Base-by-base conservation (phyloP, 2,329 filamentous ascomycete genomes). In the Pseudogymnoascus sp. region DNA sequence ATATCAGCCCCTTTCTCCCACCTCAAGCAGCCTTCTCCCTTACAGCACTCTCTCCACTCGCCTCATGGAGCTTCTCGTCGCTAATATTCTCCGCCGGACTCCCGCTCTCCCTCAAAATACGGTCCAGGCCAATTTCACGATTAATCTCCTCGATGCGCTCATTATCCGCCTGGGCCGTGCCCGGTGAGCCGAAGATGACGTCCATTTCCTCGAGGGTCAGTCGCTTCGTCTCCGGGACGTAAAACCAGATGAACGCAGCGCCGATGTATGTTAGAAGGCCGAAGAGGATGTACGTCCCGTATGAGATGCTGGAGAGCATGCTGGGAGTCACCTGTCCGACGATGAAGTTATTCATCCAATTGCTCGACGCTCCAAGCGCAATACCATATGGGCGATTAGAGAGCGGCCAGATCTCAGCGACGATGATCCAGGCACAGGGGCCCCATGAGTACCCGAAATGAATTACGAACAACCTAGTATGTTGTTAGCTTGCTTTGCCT, bases 391-490 rank as follows among this genome's bases (percentile, higher is more conserved):
- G 83, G 1, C 88, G 82, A 8, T 85, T 85, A 64, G 83, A 86
- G 4, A 91, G 75, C 0, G 88, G 89, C 85, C 87, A 92, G 43
- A 92, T 84, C 74, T 91, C 89, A 1, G 87, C 84, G 1, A 90
- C 82, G 63, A 92, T 80, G 65, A 90, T 89, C 89, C 89, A 91
- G 0, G 86, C 83, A 68, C 85, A 88, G 2, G 88, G 88, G 0
- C 88, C 87, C 88, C 88, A 92, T 0, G 82, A 86, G 72, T 90
- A 91, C 31, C 87, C 89, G 69, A 92, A 92, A 9, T 56, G 46
- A 4, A 56, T 56, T 1, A 56, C 46, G 8, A 56, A 56, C 4
- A 56, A 7, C 46, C 46, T 56, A 12, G n/a, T 3, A 1, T 56
- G 3, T 56, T 56, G 46, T 56, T 31, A 56, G 46, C 46, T 56